Percentiles rank a stretch among this genome's conserved stretches.
These are phyloP conservation scores for Sphaerulina vaccinii DNA, from an alignment of 2,329 filamentous ascomycete genomes.

Conservation along the genomic window DNA sequence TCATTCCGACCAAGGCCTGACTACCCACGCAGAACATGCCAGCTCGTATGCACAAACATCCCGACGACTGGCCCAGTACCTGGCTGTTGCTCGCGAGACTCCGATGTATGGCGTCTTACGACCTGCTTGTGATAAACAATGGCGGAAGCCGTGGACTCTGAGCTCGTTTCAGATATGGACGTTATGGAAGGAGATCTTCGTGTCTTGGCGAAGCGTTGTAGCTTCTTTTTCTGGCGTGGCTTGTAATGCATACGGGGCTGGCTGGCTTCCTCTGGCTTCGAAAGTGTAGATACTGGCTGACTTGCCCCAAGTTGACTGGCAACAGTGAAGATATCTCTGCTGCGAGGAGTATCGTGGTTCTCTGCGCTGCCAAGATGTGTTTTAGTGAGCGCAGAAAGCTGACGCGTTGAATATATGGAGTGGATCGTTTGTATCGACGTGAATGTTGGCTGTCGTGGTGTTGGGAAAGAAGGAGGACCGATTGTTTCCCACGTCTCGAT, in stretches of 20 bases:
- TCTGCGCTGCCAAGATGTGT: too few relatives aligned
- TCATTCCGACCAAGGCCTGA: background rate
- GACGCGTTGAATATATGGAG: too few relatives aligned
- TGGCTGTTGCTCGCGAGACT: background rate
- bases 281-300: too few relatives aligned
- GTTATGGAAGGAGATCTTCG: background rate
- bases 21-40: background rate
- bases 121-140: background rate
- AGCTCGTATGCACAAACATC: background rate
- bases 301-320: too few relatives aligned
- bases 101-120: background rate
- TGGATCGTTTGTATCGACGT: too few relatives aligned
- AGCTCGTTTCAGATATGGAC: background rate
- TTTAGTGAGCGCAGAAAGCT: too few relatives aligned
- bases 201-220: background rate
- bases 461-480: too few relatives aligned
- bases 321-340: too few relatives aligned
- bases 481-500: too few relatives aligned
- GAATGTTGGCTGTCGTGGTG: too few relatives aligned
- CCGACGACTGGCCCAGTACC: background rate
- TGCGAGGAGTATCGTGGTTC: too few relatives aligned
- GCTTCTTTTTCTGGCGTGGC: too few relatives aligned
- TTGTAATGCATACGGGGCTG: background rate
- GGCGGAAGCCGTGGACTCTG: background rate
- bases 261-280: background rate